Conservation (phyloP, 352 stramenopile genomes). For the Globisporangium spinosum region DNA sequence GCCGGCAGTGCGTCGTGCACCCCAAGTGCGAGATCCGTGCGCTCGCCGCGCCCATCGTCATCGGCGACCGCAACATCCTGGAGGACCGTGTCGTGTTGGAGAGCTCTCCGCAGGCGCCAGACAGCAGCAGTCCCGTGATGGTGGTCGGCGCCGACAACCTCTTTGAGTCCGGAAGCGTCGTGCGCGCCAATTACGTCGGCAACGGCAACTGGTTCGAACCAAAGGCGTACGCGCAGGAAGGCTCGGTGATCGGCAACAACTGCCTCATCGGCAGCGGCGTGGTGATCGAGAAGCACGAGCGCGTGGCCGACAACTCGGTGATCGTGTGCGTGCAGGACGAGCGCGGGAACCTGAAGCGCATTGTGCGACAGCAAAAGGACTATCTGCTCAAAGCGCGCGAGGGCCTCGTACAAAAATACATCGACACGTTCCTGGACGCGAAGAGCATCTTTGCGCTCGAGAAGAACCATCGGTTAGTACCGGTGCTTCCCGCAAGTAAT, state of each 20-base stretch:
- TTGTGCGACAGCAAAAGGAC: constrained; percentile 61
- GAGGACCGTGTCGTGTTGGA: constrained; percentile 58
- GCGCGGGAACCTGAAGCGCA: constrained; percentile 26
- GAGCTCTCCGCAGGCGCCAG: constrained; percentile 13
- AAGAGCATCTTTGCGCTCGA: constrained; percentile 75
- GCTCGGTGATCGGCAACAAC: constrained; percentile 72
- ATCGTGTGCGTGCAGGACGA: constrained; percentile 56
- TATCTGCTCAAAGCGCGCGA: constrained; percentile 55
- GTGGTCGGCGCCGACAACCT: constrained; percentile 62
- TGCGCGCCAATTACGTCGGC: constrained; percentile 52
- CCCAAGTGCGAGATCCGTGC: constrained; percentile 40
- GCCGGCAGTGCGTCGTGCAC: constrained; percentile 42
- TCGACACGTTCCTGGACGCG: constrained; percentile 64
- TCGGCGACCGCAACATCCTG: constrained; percentile 72
- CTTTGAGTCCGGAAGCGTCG: constrained; percentile 74
- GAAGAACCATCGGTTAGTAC: constrained; percentile 72
- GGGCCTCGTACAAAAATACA: constrained; percentile 64
- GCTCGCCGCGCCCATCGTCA: constrained; percentile 30
- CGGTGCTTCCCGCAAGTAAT: constrained; percentile 3
- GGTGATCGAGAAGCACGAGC: constrained; percentile 57
- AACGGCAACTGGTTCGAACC: constrained; percentile 78
- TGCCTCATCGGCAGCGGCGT: constrained; percentile 82
- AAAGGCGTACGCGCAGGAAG: constrained; percentile 40
- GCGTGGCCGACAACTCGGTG: constrained; percentile 68
- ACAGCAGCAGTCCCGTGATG: constrained; percentile 29